These are phyloP conservation scores for Botrytis hyacinthi DNA, from an alignment of 2,329 filamentous ascomycete genomes.

Conservation along the genomic window DNA sequence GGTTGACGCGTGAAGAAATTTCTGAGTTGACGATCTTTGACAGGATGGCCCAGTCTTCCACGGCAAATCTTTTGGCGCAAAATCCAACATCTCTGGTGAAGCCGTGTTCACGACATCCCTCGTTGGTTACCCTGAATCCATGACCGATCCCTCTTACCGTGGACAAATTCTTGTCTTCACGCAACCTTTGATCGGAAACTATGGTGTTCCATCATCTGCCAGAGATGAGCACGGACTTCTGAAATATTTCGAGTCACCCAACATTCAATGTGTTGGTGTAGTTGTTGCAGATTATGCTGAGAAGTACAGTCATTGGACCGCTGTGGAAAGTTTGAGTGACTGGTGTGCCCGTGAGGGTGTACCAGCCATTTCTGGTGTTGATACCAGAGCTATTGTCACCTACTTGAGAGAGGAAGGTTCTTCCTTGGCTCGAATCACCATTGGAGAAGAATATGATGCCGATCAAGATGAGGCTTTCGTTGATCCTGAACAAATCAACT, in stretches of 20 bases:
- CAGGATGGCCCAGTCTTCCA: constrained; percentile 94
- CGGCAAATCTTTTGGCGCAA: constrained; percentile 94
- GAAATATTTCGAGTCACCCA: constrained; percentile 97
- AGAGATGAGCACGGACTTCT: constrained; percentile 87
- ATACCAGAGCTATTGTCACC: constrained; percentile 95
- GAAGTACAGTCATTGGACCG: constrained; percentile 98
- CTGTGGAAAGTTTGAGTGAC: constrained; percentile 85
- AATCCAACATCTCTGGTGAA: constrained; percentile 94
- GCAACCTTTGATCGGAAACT: constrained; percentile 96
- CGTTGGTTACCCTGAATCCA: constrained; percentile 94
- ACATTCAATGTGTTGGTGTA: constrained; percentile 93
- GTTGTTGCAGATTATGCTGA: constrained; percentile 93
- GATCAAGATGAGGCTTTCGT: constrained; percentile 96
- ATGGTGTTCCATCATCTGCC: constrained; percentile 84
- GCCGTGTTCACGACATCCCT: constrained; percentile 98
- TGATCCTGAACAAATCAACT: constrained; percentile 93
- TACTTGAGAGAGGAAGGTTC: constrained; percentile 95
- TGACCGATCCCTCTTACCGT: constrained; percentile 84
- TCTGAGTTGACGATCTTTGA: constrained; percentile 35
- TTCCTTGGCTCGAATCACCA: constrained; percentile 88
- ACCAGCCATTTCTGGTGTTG: constrained; percentile 92
- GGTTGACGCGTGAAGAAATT: background rate
- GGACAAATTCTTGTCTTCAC: constrained; percentile 98
- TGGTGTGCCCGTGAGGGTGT: constrained; percentile 98
- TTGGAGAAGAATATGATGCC: constrained; percentile 97